Base-by-base conservation (phyloP, 2,329 filamentous ascomycete genomes). In the Penicillium palitans region DNA sequence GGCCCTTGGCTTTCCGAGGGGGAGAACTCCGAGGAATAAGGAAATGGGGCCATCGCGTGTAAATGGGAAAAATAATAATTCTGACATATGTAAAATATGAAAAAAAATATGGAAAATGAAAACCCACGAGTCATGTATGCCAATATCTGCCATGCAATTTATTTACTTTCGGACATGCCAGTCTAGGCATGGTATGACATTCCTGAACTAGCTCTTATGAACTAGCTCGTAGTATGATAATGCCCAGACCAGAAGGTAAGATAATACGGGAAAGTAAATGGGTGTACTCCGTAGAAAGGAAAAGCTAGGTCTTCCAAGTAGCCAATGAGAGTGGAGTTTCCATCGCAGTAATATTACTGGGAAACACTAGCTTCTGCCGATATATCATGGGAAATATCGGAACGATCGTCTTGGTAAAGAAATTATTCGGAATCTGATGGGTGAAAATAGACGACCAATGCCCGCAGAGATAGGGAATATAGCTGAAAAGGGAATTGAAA, bases 121-220 rank as follows among this genome's bases (percentile, higher is more conserved):
- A 41, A 45, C 52, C 53, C 65, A 62, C 62, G 65, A 66, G 62
- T 61, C 57, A 63, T 67, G 63, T 17, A 17, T 35, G 2, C 6
- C 33, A 33, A 13, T 54, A 67, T 29, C 66, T 29, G 62, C 59
- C 62, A 63, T 61, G 61, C 50, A 56, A 58, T 61, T 29, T 53
- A n/a, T 10, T 19, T 46, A 47, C 29, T 33, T 41, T 47, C 49
- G 49, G 47, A 21, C 7, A 17, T 13, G 39, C 29, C 29, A 39
- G 17, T 40, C 31, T 52, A 17, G 47, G 31, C 27, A 52, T 56
- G 46, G 37, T 56, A 15, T 37, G 46, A 41, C 29, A 55, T 21
- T 35, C 4, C 9, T 40, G 17, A 10, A 39, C n/a, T n/a, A 39
- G 17, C 3, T 39, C 37, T 35, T 27, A 33, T 24, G 19, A 9